phyloP scores from a whole-genome alignment of 768 basidiomycete genomes.

The Naganishia vaughanmartiniae region DNA sequence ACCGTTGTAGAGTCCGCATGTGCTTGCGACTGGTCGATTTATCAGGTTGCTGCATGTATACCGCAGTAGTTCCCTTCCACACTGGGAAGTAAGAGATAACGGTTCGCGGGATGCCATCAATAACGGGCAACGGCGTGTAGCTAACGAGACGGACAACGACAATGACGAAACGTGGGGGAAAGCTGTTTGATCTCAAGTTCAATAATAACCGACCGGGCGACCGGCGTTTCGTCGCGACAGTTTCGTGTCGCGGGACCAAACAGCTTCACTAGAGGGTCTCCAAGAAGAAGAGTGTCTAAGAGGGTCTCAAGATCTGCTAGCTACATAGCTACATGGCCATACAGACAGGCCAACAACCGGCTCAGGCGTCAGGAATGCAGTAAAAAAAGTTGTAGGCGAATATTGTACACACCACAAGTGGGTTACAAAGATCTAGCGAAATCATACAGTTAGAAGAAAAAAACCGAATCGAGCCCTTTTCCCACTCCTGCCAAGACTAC shows the following conservation, averaged over 20 bases:
- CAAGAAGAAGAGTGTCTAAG: no score
- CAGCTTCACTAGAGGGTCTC: not conserved
- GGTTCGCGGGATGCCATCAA: not conserved
- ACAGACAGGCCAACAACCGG: no score
- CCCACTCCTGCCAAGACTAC: no score
- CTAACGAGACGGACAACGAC: not conserved
- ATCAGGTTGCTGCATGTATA: not conserved
- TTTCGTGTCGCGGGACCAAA: not conserved
- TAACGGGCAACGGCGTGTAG: not conserved
- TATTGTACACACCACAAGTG: no score
- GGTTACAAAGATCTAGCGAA: no score
- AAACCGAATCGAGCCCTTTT: no score
- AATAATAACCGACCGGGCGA: constrained; percentile 2
- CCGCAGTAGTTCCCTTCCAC: not conserved
- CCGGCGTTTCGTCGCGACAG: no score
- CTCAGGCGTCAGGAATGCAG: no score
- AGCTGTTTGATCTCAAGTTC: not conserved
- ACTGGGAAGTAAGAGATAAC: not conserved
- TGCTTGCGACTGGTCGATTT: not conserved
- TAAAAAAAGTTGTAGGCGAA: no score
- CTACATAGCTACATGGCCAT: no score
- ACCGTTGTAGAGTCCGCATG: not conserved
- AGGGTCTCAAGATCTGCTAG: no score
- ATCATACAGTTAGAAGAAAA: no score
- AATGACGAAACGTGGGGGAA: not conserved